Evolutionary conservation across 2,329 filamentous ascomycete species (phyloP), one percentile per base, ranked within the genome.

Genomic region (Capronia epimyces): DNA sequence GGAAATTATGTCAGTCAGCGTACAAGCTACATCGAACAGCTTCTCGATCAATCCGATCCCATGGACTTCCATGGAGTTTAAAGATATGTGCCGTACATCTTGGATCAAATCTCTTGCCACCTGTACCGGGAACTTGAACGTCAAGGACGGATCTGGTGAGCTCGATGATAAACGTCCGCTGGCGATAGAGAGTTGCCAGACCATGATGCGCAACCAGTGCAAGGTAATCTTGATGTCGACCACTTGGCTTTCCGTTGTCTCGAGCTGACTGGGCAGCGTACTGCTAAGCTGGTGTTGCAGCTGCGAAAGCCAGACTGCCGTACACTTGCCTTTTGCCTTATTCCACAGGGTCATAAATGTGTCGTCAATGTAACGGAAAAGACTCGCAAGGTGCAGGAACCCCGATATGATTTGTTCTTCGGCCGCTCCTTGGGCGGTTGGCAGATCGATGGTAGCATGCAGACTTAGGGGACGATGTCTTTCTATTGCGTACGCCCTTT

Each of bases 21-120:
- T 82, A 65, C 79, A 85, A 10, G 86, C 82, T 29, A 90, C 79
- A 59, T 90, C 85, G 60, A 93, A 80, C 10, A 95, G 71, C 65
- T 91, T 91, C 64, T 90, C 87, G 53, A 93, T 81, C 84, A 94
- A 67, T 21, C 85, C 85, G 32, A 87, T 78, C 15, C 84, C 85
- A 58, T 90, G 76, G 2, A 90, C 73, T 57, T 91, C 87, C 72
- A 89, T 83, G 37, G 82, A 82, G 58, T 83, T 77, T 29, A 81
- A 80, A 0, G 84, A 83, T 62, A 93, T 85, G 46, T 85, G 80
- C 13, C 82, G 80, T 2, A 85, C 83, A 68, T 89, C 81, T 12
- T 77, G 76, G 18, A 77, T 70, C 21, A 87, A 59, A 51, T 87
- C 83, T 40, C 77, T 73, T 0, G 82, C 75, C 56, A 86, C 76